Conservation (phyloP, 495 filamentous ascomycete species). For the Daldinia decipiens region DNA sequence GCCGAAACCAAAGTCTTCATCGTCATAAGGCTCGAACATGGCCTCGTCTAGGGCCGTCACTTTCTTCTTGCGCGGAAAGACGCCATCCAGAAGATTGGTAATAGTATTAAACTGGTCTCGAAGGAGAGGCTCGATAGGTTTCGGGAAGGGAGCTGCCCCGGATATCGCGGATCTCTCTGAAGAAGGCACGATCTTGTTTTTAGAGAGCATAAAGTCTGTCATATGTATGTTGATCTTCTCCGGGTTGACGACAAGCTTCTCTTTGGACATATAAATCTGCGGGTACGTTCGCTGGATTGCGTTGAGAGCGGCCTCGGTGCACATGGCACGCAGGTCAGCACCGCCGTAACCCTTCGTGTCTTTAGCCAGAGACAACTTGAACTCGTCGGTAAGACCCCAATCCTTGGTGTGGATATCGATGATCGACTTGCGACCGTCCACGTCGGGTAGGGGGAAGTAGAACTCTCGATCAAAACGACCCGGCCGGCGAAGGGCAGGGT, state of each 20-base stretch:
- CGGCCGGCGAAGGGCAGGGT: slow-evolving; percentile 91
- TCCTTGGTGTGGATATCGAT: slow-evolving; percentile 95
- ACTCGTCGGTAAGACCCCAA: slow-evolving; percentile 81
- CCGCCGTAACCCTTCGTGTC: slow-evolving; percentile 96
- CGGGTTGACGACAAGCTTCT: slow-evolving; percentile 90
- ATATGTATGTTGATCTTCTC: slow-evolving; percentile 82
- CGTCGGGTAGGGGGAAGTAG: slow-evolving; percentile 91
- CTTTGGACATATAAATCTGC: slow-evolving; percentile 90
- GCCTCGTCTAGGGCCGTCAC: slow-evolving; percentile 93
- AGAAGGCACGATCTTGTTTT: slow-evolving; percentile 95
- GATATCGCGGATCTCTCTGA: slow-evolving; percentile 89
- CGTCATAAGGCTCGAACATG: slow-evolving; percentile 86
- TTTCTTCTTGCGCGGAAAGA: slow-evolving; percentile 84
- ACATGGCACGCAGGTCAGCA: slow-evolving; percentile 91
- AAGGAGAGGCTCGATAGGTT: slow-evolving; percentile 82
- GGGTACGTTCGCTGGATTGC: slow-evolving; percentile 95
- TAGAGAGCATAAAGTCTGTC: slow-evolving; percentile 94
- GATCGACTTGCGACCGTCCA: slow-evolving; percentile 80
- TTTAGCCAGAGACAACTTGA: slow-evolving; percentile 86
- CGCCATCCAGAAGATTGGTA: slow-evolving; percentile 71
- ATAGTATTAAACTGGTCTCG: slow-evolving; percentile 74
- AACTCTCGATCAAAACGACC: slow-evolving; percentile 98
- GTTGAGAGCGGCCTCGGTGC: slow-evolving; percentile 98
- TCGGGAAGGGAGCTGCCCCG: slow-evolving; percentile 79
- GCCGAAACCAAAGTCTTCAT: slow-evolving; percentile 78